These are phyloP conservation scores for Bipolaris bicolor DNA, from an alignment of 2,329 filamentous ascomycete species.

Conservation along the genomic window DNA sequence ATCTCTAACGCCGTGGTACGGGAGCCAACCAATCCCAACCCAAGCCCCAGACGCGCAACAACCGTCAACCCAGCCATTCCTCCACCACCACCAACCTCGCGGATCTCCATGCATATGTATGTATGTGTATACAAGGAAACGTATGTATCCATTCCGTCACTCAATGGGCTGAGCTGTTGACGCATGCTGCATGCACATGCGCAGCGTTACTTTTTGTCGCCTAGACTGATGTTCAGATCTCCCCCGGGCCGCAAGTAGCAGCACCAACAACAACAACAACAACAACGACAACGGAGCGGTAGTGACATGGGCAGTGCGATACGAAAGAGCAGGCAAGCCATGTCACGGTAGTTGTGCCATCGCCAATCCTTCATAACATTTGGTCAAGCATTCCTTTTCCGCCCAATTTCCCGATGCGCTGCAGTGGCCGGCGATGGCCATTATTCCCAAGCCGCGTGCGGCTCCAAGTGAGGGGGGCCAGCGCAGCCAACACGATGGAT, in stretches of 20 bases:
- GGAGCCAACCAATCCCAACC: not conserved
- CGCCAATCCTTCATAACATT: not conserved
- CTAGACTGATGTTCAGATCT: constrained; percentile 3
- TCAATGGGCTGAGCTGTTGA: not conserved
- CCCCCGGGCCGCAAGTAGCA: constrained; percentile 7
- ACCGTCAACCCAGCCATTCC: not conserved
- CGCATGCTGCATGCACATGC: not conserved
- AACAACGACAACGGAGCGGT: not conserved
- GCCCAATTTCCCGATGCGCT: not conserved
- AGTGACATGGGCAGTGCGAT: not conserved
- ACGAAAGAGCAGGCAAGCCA: not conserved
- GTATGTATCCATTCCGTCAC: not conserved
- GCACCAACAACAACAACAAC: not conserved
- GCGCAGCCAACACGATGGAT: constrained; percentile 1
- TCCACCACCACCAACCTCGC: not conserved
- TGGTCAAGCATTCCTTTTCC: constrained; percentile 2
- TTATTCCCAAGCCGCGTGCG: constrained; percentile 2
- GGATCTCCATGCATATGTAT: too few relatives aligned
- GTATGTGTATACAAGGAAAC: too few relatives aligned
- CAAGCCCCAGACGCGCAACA: constrained; percentile 3
- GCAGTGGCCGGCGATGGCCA: constrained; percentile 2
- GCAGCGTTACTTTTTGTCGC: not conserved
- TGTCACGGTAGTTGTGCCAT: not conserved
- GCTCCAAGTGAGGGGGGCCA: not conserved
- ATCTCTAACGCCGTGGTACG: constrained; percentile 1